Base-by-base conservation (phyloP, 176 grass and related monocot genomes). In the Triticum monococcum region DNA sequence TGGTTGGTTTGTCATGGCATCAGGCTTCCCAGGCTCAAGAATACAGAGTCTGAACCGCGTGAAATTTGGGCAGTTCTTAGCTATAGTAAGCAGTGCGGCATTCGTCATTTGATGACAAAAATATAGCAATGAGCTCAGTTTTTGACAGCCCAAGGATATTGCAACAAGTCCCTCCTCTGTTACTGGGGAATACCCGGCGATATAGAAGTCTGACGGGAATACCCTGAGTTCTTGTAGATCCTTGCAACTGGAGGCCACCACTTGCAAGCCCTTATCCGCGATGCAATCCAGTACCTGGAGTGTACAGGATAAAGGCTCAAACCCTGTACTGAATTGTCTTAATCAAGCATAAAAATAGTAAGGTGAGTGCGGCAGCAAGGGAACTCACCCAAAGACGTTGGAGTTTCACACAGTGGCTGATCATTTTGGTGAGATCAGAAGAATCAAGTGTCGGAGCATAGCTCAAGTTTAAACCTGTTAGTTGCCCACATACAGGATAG, bases 41-140 rank as follows among this genome's bases (percentile, higher is more conserved):
- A 95, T 92, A n/a, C 88, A 92, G 8, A 97, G 79, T 77, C 92
- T 91, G 89, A 97, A 97, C 23, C 88, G 81, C 9, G 86, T 97
- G 84, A 97, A 92, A 89, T 93, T 84, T 35, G 90, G 92, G 37
- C 95, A 97, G 77, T 97, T 91, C 71, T 91, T 89, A 72, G 95
- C 90, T 12, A 97, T 70, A 38, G 89, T 88, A 54, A 88, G 36
- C 37, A 97, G 83, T 57, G 95, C 92, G n/a, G 87, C 90, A 86
- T 97, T 97, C 63, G 95, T 97, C 95, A 97, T 95, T 71, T 97
- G 95, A 30, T 89, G 63, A 81, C 95, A 97, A 30, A 95, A 97
- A 82, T 97, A 97, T n/a, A 95, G 73, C 68, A 97, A 60, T 12
- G 92, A 95, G 59, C 81, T 92, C 36, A 97, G 75, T 38, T 92